These are phyloP conservation scores for Candida nitratophila DNA, from an alignment of 805 yeast species.

Conservation along the genomic window DNA sequence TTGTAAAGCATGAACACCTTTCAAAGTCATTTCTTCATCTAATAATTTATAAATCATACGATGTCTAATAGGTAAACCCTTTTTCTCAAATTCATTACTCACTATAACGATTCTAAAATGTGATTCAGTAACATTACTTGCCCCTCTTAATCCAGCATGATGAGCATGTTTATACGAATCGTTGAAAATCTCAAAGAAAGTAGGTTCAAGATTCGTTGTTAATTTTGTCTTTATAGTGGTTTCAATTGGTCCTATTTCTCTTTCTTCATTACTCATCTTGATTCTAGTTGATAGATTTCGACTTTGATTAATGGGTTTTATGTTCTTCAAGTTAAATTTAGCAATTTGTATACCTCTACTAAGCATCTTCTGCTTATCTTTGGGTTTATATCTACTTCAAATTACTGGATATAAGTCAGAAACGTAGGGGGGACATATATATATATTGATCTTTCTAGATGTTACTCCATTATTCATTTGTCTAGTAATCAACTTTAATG, in stretches of 20 bases:
- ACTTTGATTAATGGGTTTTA: too few species aligned
- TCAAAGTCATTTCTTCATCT: constrained; percentile 60
- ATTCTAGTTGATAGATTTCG: too few species aligned
- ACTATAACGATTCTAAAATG: constrained; percentile 76
- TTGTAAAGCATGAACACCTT: constrained; percentile 85
- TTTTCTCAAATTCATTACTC: constrained; percentile 59
- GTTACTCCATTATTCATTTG: too few species aligned
- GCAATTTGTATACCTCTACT: too few species aligned
- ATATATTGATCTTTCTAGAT: too few species aligned
- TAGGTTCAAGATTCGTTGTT: constrained; percentile 34
- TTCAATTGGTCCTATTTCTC: constrained; percentile 36
- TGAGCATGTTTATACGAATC: constrained; percentile 87
- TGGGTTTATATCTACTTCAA: too few species aligned
- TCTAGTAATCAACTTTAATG: too few species aligned
- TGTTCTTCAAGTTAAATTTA: too few species aligned
- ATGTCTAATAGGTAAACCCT: constrained; percentile 68
- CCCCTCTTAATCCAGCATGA: constrained; percentile 75
- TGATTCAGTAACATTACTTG: constrained; percentile 65
- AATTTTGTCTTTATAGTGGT: constrained; percentile 39
- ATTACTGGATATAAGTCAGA: too few species aligned
- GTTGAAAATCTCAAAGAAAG: constrained; percentile 48
- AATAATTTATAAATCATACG: constrained; percentile 62
- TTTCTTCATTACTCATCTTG: not conserved
- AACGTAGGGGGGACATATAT: too few species aligned
- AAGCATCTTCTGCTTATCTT: too few species aligned